Percentiles rank a stretch among this genome's conserved stretches.
These are phyloP conservation scores for Phytophthora foliorum DNA, from an alignment of 352 stramenopile genomes.

Conservation along the genomic window DNA sequence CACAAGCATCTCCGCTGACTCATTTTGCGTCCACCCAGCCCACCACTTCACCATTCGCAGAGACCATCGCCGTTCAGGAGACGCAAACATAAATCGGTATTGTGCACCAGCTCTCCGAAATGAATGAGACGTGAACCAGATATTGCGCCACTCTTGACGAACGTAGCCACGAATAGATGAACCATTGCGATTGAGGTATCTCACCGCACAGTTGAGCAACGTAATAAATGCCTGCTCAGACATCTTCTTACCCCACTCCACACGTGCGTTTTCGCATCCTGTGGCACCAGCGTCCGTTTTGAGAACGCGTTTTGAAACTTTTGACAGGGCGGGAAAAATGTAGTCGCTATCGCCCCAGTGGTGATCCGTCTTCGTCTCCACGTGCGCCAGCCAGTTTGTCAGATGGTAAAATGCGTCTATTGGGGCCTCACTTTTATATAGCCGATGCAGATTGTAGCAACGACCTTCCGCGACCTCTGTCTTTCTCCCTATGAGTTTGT, in stretches of 20 bases:
- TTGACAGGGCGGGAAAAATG: slow-evolving; percentile 14
- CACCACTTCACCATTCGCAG: slow-evolving; percentile 21
- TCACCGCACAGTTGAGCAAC: slow-evolving; percentile 13
- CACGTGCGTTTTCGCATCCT: slow-evolving; percentile 12
- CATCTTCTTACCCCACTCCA: slow-evolving; percentile 25
- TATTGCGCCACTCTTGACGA: slow-evolving; percentile 6
- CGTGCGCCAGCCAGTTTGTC: not conserved
- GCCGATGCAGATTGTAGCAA: slow-evolving; percentile 8
- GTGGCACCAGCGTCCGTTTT: not conserved
- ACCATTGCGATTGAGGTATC: slow-evolving; percentile 7
- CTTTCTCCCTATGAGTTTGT: slow-evolving; percentile 18
- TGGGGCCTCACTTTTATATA: not conserved
- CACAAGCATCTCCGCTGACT: slow-evolving; percentile 17
- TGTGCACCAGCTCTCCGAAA: slow-evolving; percentile 17
- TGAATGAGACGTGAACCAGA: slow-evolving; percentile 18
- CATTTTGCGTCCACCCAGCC: slow-evolving; percentile 21
- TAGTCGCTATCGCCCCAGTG: slow-evolving; percentile 12
- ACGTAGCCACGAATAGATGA: slow-evolving; percentile 1
- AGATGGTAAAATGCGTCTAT: slow-evolving; percentile 6
- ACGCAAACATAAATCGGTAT: slow-evolving; percentile 20
- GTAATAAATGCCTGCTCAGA: slow-evolving; percentile 13
- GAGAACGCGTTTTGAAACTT: slow-evolving; percentile 9
- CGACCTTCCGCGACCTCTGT: slow-evolving; percentile 13
- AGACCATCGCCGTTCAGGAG: slow-evolving; percentile 1
- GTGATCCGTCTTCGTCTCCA: slow-evolving; percentile 9